Percentiles rank a stretch among this genome's conserved stretches.
These are phyloP conservation scores for Dactylis glomerata DNA, from an alignment of 176 grass and related monocot genomes.

Conservation along the genomic window DNA sequence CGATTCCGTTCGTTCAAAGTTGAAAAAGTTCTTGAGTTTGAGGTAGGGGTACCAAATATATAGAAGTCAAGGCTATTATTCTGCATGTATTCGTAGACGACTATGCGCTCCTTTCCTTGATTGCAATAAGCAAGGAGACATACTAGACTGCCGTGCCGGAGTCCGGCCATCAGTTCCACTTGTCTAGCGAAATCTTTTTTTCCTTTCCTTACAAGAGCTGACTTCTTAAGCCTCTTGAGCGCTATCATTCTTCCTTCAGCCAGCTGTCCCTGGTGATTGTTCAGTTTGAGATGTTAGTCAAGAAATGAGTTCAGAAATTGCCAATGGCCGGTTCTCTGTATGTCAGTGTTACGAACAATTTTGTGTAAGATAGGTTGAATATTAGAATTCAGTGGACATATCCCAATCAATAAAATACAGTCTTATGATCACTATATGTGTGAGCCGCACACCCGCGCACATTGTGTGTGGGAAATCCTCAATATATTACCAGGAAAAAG, in stretches of 20 bases:
- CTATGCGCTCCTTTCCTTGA: neutral
- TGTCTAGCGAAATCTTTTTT: neutral
- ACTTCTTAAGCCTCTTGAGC: neutral
- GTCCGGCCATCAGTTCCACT: slow-evolving; percentile 27
- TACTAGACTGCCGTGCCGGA: neutral
- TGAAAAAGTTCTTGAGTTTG: neutral
- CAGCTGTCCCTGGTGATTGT: neutral
- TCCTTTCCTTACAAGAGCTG: neutral
- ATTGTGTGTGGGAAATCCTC: too few relatives aligned
- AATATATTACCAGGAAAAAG: too few relatives aligned
- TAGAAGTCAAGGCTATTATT: slow-evolving; percentile 2
- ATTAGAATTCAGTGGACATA: too few relatives aligned
- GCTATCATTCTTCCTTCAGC: slow-evolving; percentile 8
- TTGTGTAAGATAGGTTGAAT: too few relatives aligned
- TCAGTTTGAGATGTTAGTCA: neutral
- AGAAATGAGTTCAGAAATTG: too few relatives aligned
- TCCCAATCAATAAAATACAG: too few relatives aligned
- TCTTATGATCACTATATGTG: too few relatives aligned
- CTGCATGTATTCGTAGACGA: slow-evolving; percentile 19
- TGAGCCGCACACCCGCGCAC: too few relatives aligned
- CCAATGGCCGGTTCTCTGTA: too few relatives aligned
- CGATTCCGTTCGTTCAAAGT: neutral
- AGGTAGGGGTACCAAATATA: slow-evolving; percentile 30
- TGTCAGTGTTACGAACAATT: too few relatives aligned
- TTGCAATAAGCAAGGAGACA: slow-evolving; percentile 27